phyloP scores from a whole-genome alignment of 495 filamentous ascomycete species.

The Aspergillus panamensis region DNA sequence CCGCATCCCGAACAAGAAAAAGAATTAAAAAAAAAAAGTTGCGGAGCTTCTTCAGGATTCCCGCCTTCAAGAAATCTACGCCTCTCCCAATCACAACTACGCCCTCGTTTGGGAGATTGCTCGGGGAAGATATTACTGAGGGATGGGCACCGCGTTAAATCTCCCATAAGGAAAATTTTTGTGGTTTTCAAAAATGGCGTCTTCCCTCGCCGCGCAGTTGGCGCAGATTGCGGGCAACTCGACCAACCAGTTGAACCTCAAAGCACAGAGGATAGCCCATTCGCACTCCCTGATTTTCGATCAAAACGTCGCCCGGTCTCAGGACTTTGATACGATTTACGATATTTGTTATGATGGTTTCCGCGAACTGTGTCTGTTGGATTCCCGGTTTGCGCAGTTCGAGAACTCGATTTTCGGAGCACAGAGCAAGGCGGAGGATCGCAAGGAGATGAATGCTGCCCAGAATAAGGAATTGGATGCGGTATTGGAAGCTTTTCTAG shows the following conservation, averaged over 20 bases:
- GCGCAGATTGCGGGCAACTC: constrained; percentile 75
- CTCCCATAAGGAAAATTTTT: constrained; percentile 18
- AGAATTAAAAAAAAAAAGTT: constrained; percentile 36
- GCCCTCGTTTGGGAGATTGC: background rate
- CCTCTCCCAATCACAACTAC: constrained; percentile 6
- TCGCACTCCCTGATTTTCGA: constrained; percentile 92
- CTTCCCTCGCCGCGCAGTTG: constrained; percentile 75
- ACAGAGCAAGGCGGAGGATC: constrained; percentile 82
- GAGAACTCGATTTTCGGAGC: constrained; percentile 77
- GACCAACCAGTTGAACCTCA: constrained; percentile 77
- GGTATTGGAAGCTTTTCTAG: constrained; percentile 76
- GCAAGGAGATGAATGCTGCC: constrained; percentile 71
- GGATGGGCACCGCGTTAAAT: constrained; percentile 24
- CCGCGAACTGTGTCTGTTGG: constrained; percentile 81
- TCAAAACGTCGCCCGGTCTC: constrained; percentile 69
- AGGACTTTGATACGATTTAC: constrained; percentile 86
- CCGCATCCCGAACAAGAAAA: constrained; percentile 18
- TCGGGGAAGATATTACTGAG: constrained; percentile 13
- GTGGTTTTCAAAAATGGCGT: constrained; percentile 56
- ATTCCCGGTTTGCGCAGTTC: constrained; percentile 68
- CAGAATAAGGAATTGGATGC: constrained; percentile 79
- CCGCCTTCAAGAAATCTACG: constrained; percentile 1
- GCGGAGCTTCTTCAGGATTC: constrained; percentile 19
- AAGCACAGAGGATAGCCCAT: constrained; percentile 82
- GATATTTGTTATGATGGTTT: constrained; percentile 83